Conservation (phyloP, 106 monocot species). For the Posidonia australis region DNA sequence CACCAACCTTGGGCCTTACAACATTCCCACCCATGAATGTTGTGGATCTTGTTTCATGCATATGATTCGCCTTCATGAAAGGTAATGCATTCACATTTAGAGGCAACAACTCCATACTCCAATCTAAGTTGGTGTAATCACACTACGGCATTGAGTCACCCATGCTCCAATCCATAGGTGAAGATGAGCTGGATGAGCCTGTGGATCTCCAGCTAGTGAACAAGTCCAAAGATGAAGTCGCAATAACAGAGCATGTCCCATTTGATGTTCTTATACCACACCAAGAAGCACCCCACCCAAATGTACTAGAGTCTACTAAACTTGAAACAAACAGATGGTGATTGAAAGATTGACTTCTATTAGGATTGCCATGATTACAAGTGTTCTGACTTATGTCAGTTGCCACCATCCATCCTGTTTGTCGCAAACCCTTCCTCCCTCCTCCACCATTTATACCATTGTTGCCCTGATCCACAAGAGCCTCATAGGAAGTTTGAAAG, state of each 20-base stretch:
- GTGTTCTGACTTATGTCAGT: background rate
- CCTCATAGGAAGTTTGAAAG: too few species aligned
- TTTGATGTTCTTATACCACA: background rate
- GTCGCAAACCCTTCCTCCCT: too few species aligned
- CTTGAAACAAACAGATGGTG: constrained; percentile 14
- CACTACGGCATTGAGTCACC: constrained; percentile 18
- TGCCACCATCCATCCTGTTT: constrained; percentile 2
- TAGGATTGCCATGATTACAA: too few species aligned
- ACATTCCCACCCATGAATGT: constrained; percentile 29
- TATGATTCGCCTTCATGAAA: constrained; percentile 11
- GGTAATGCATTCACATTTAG: constrained; percentile 6
- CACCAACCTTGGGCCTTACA: constrained; percentile 1
- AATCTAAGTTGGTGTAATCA: constrained; percentile 76
- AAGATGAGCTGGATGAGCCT: constrained; percentile 20
- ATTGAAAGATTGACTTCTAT: too few species aligned
- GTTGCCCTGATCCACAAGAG: too few species aligned
- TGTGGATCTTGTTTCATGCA: constrained; percentile 16
- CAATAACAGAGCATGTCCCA: constrained; percentile 15
- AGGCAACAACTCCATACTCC: constrained; percentile 53
- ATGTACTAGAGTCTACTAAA: constrained; percentile 13
- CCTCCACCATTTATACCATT: too few species aligned
- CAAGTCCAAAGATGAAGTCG: constrained; percentile 48
- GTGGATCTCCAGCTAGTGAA: constrained; percentile 42
- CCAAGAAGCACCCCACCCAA: constrained; percentile 25
- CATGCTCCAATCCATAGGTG: constrained; percentile 47